Base-by-base conservation (phyloP, 441 rosid genomes). In the Euphorbia celastroides region DNA sequence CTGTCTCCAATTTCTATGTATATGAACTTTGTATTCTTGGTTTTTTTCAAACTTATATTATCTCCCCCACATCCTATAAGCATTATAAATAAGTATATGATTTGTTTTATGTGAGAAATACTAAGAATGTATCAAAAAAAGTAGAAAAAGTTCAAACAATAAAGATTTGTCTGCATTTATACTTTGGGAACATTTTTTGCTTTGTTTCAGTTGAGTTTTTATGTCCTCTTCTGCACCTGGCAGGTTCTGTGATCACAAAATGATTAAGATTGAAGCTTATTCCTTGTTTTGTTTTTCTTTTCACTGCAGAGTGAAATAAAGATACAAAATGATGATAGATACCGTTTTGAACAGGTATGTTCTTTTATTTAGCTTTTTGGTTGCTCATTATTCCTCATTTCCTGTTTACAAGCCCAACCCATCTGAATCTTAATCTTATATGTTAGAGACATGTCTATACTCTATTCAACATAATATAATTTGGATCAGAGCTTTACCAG, bases 291-390 rank as follows among this genome's bases (percentile, higher is more conserved):
- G 31, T 67, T 69, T 70, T 31, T 56, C 60, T 61, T 16, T 55
- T 71, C 59, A 66, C 65, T 82, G 86, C 97, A 94, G 99, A 84
- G 74, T 75, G 99, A 91, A 82, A 91, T 94, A 71, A 44, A 38
- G 42, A 79, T 86, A 71, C 99, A 91, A 77, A 94, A 91, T 52
- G 82, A 71, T 23, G 96, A 89, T 66, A 30, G 74, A 61, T 89
- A 94, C 70, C 90, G 96, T 71, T 89, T 82, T 78, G 99, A 91
- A 68, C 97, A 94, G 97, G 99, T 90, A 80, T 61, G 27, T 54
- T 34, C 28, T 46, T 56, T 69, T 70, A 14, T 17, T 71, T 44
- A 32, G 42, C 66, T 73, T 58, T 70, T 26, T 56, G 64, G 55
- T 30, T 34, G 58, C 20, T 50, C 32, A 20, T 48, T 57, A 16